These are phyloP conservation scores for Ustilago vetiveriae DNA, from an alignment of 1,284 basidiomycete species.

Conservation along the genomic window DNA sequence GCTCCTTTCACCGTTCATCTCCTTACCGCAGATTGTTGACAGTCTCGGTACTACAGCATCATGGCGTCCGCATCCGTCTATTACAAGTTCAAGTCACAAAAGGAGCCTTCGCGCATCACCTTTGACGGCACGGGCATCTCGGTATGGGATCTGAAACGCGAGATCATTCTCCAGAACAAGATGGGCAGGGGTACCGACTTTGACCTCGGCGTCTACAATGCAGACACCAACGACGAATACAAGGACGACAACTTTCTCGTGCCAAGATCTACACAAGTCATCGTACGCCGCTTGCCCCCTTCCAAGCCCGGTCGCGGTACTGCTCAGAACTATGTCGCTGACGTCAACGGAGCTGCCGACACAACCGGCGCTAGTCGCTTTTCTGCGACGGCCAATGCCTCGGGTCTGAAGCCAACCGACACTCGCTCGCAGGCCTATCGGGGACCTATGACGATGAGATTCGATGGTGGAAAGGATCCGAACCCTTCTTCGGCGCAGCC, in stretches of 20 bases:
- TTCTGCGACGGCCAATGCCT: slow-evolving; percentile 30
- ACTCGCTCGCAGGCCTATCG: slow-evolving; percentile 32
- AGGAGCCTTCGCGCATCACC: slow-evolving; percentile 90
- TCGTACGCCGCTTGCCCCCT: slow-evolving; percentile 88
- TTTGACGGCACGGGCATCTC: slow-evolving; percentile 99
- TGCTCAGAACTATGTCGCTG: slow-evolving; percentile 83
- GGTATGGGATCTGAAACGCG: slow-evolving; percentile 98
- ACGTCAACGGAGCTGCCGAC: slow-evolving; percentile 66
- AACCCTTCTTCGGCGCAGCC: slow-evolving; percentile 5
- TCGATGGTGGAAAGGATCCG: slow-evolving; percentile 71
- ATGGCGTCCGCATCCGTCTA: slow-evolving; percentile 75
- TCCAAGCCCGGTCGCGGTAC: slow-evolving; percentile 88
- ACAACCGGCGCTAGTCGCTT: slow-evolving; percentile 26
- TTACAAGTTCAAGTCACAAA: slow-evolving; percentile 96
- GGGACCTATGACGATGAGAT: slow-evolving; percentile 80
- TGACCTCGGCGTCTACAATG: slow-evolving; percentile 81
- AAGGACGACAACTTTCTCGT: slow-evolving; percentile 90
- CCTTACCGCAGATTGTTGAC: background rate
- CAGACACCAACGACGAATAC: slow-evolving; percentile 73
- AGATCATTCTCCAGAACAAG: slow-evolving; percentile 95
- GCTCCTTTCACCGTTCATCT: background rate
- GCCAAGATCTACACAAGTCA: slow-evolving; percentile 90
- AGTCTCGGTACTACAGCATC: slow-evolving; percentile 9
- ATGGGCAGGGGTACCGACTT: slow-evolving; percentile 96
- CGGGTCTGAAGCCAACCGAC: slow-evolving; percentile 23